Conservation (phyloP, 139 green algal genomes). For the Volvox reticuliferus region DNA sequence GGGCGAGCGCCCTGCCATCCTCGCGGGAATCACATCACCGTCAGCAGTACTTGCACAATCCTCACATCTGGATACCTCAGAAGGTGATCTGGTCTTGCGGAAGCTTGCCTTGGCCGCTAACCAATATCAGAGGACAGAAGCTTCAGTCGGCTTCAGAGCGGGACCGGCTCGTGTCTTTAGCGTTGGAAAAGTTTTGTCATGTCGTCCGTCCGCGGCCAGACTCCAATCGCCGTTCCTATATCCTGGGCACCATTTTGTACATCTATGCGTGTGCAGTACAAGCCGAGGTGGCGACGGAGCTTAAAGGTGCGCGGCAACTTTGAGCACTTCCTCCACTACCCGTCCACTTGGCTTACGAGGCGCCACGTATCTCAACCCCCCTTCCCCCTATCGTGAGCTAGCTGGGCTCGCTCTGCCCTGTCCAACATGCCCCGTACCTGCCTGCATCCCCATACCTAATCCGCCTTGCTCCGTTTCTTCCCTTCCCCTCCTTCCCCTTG, state of each 20-base stretch:
- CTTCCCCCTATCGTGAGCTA: too few species aligned
- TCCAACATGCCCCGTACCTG: too few species aligned
- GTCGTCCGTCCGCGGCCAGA: constrained; percentile 74
- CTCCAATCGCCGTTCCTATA: constrained; percentile 86
- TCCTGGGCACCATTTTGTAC: constrained; percentile 87
- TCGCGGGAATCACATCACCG: not conserved
- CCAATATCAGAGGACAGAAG: constrained; percentile 49
- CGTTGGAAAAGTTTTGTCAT: constrained; percentile 77
- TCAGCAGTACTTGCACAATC: not conserved
- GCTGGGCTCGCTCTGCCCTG: too few species aligned
- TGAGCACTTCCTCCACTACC: too few species aligned
- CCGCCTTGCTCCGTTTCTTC: too few species aligned
- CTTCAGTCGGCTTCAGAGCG: constrained; percentile 36
- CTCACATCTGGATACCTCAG: not conserved
- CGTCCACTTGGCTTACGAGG: too few species aligned
- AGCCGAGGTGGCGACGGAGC: constrained; percentile 48
- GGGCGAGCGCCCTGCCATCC: not conserved
- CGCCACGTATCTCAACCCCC: too few species aligned
- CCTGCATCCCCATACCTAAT: too few species aligned
- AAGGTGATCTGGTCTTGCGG: constrained; percentile 52
- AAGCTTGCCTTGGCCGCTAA: constrained; percentile 71
- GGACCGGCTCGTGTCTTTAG: constrained; percentile 58
- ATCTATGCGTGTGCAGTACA: constrained; percentile 75
- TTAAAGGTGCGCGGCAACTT: constrained; percentile 37
- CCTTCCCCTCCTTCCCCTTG: too few species aligned